A percentile compares a stretch with the other conserved stretches of the same genome.
phyloP scores from a whole-genome alignment of 306 rosid species.

The Quercus wislizeni region DNA sequence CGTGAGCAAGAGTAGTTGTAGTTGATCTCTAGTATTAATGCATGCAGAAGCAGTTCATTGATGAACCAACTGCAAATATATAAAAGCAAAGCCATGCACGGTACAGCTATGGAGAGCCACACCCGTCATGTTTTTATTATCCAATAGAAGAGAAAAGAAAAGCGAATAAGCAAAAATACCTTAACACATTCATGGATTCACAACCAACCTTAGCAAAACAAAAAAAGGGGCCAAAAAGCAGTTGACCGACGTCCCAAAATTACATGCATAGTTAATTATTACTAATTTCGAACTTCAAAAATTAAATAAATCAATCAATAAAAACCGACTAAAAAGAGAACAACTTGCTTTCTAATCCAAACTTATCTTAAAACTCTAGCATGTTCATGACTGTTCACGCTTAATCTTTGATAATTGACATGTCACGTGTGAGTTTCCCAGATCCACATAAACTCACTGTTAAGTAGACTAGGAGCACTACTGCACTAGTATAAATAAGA shows the following conservation, averaged over 20 bases:
- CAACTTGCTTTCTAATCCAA: conserved; percentile 32
- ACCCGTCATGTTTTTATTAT: too few relatives aligned
- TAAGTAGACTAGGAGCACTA: background rate
- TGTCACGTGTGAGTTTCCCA: conserved; percentile 30
- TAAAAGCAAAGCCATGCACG: too few relatives aligned
- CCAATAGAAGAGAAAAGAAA: too few relatives aligned
- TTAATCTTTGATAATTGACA: conserved; percentile 42
- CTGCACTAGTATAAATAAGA: conserved; percentile 51
- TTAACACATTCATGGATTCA: too few relatives aligned
- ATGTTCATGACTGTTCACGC: conserved; percentile 39
- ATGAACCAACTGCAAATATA: too few relatives aligned
- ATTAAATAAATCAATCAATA: background rate
- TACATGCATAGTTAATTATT: conserved; percentile 6
- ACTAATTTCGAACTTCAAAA: too few relatives aligned
- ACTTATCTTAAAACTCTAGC: conserved; percentile 43
- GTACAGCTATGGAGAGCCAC: too few relatives aligned
- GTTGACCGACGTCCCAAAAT: background rate
- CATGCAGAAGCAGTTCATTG: too few relatives aligned
- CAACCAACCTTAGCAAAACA: background rate
- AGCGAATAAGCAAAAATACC: background rate
- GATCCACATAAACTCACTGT: conserved; percentile 44
- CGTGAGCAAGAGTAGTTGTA: too few relatives aligned
- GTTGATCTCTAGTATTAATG: too few relatives aligned
- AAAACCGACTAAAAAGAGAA: conserved; percentile 34
- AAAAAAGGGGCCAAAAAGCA: background rate